Evolutionary conservation across 768 basidiomycete genomes (phyloP), one percentile per base, ranked within the genome.

Genomic region (Lactarius hatsudake): DNA sequence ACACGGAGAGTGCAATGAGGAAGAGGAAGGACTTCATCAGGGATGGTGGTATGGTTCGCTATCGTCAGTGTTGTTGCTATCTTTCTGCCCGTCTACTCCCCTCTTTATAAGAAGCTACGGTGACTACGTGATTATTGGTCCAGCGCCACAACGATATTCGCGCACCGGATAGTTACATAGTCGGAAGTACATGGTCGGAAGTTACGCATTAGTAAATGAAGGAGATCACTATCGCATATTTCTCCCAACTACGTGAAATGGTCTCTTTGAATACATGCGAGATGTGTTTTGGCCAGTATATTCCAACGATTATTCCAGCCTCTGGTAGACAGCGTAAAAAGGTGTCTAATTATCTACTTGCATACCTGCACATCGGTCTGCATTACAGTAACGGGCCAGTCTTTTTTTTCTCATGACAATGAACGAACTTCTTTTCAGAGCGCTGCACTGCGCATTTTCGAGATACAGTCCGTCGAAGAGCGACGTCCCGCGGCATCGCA

Each of bases 51-150:
- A 23, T 23, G 13, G 13, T 42, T 18, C 36, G 17, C 42, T 32
- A 2, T 40, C 38, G 36, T n/a, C 38, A 2, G 5, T 9, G 48
- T 10, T 51, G 53, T 34, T 56, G 18, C 23, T n/a, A 1, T 10
- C 55, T 18, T 28, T 2, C 13, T 53, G 5, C 6, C 51, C 13
- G n/a, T 26, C 30, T 36, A 20, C 42, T 2, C 15, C 6, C 3
- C 42, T 54, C 18, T 66, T 66, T 66, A 61, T 61, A 32, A 28
- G 53, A 51, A 51, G 45, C 23, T 26, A 51, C 15, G 51, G 6
- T 17, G 13, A 53, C 51, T n/a, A 7, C 51, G n/a, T 15, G 26
- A 28, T 12, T n/a, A 12, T 15, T 23, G 26, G 23, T 53, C 13
- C 23, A 26, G 23, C 26, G 23, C 13, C 51, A 18, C 45, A 10